Conservation (phyloP, 139 green algal genomes). For the Chlamydomonas sp. region DNA sequence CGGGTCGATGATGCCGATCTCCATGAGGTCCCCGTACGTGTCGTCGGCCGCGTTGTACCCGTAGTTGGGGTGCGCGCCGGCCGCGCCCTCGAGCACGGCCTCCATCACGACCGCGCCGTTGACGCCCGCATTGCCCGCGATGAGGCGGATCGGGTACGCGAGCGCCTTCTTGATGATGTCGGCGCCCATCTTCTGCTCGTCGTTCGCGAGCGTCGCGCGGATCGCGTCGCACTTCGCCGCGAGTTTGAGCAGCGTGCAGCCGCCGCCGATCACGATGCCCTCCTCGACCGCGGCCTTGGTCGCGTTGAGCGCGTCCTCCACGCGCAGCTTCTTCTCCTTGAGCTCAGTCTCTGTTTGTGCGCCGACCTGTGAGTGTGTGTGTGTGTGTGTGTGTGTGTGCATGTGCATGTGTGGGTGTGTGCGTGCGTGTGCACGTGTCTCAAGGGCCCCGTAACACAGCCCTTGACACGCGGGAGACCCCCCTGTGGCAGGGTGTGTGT, state of each 20-base stretch:
- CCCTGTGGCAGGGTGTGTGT: no score
- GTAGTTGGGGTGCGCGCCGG: slow-evolving; percentile 23
- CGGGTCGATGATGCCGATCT: slow-evolving; percentile 95
- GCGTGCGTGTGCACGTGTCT: no score
- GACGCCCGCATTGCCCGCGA: slow-evolving; percentile 91
- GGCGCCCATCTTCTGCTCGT: slow-evolving; percentile 92
- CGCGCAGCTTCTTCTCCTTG: no score
- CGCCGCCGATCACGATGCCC: slow-evolving; percentile 96
- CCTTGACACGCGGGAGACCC: no score
- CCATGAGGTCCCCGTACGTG: slow-evolving; percentile 89
- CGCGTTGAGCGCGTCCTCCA: no score
- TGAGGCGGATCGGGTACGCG: slow-evolving; percentile 84
- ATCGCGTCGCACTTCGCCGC: slow-evolving; percentile 68
- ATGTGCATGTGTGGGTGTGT: no score
- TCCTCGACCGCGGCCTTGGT: slow-evolving; percentile 98
- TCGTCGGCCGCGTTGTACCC: slow-evolving; percentile 89
- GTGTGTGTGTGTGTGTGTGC: slow-evolving; percentile 8
- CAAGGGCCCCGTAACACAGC: no score
- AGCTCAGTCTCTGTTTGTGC: no score
- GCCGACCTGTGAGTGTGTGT: slow-evolving; percentile 5
- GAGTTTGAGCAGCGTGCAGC: slow-evolving; percentile 93
- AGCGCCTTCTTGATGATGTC: slow-evolving; percentile 94
- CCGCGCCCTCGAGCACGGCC: slow-evolving; percentile 20
- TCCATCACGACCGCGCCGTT: slow-evolving; percentile 92
- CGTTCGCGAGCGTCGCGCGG: slow-evolving; percentile 70